Evolutionary conservation across 495 filamentous ascomycete genomes (phyloP).

Genomic region (Penicillium coprophilum): DNA sequence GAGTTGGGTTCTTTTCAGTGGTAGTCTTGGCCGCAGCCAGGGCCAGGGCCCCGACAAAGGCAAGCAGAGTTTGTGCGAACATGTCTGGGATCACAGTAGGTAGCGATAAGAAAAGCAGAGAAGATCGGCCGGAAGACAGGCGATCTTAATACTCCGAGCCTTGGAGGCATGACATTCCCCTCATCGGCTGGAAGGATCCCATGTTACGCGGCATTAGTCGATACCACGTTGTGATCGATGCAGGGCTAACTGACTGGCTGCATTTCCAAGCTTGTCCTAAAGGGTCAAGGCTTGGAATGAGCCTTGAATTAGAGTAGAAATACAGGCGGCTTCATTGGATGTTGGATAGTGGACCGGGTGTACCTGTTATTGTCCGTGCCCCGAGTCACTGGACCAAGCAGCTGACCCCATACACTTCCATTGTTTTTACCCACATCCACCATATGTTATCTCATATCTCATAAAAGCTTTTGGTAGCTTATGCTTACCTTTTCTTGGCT

Average conservation of each 20-base stretch:
- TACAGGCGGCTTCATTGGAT: background rate
- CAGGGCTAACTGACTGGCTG: conserved; percentile 9
- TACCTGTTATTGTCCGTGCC: background rate
- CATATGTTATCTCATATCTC: too few species aligned
- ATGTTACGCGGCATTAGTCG: background rate
- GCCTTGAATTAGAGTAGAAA: background rate
- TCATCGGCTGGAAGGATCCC: background rate
- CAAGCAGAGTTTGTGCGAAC: conserved; percentile 25
- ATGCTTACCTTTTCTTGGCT: too few species aligned
- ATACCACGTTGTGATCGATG: conserved; percentile 11
- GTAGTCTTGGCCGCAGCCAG: conserved; percentile 32
- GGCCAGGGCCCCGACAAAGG: conserved; percentile 26
- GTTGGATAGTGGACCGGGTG: background rate
- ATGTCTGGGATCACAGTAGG: conserved; percentile 7
- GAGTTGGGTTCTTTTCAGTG: conserved; percentile 29
- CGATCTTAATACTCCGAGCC: conserved; percentile 11
- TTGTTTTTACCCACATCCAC: background rate
- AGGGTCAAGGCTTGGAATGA: background rate
- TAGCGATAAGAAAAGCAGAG: background rate
- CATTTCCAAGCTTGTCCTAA: background rate
- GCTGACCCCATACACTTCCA: background rate
- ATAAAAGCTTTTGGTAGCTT: too few species aligned
- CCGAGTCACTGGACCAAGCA: background rate
- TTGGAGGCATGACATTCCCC: conserved; percentile 1
- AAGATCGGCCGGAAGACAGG: conserved; percentile 1